phyloP scores from a whole-genome alignment of 1,284 basidiomycete species.

The Apiotrichum sp. region DNA sequence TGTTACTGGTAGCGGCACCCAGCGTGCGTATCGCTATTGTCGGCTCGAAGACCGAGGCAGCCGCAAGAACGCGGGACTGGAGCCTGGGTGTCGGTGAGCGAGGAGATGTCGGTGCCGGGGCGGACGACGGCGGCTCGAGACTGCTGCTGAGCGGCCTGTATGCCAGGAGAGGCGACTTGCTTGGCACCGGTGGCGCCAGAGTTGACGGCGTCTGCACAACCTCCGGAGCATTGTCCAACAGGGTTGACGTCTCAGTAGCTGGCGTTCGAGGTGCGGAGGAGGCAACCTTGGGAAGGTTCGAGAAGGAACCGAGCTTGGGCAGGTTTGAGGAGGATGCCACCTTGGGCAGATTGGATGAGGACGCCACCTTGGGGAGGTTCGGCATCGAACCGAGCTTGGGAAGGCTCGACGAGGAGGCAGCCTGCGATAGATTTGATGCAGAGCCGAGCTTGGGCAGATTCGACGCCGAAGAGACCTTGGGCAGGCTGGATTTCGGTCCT shows the following conservation, averaged over 20 bases:
- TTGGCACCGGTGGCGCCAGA: too few species aligned
- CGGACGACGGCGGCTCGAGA: not conserved
- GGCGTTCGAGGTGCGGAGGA: not conserved
- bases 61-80: slow-evolving; percentile 5
- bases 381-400: too few species aligned
- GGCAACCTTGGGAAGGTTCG: too few species aligned
- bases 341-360: too few species aligned
- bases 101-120: not conserved
- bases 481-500: not conserved
- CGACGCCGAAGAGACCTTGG: not conserved
- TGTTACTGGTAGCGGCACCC: not conserved
- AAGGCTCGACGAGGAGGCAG: too few species aligned
- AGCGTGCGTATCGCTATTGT: not conserved
- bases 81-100: not conserved
- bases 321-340: too few species aligned
- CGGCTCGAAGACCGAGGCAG: slow-evolving; percentile 12
- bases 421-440: too few species aligned
- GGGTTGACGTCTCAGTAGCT: not conserved
- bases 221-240: not conserved
- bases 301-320: too few species aligned
- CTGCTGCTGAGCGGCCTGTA: not conserved
- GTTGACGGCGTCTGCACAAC: not conserved
- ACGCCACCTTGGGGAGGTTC: too few species aligned
- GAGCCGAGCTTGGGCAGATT: too few species aligned
- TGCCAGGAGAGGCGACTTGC: too few species aligned